Evolutionary conservation across 2,329 filamentous ascomycete genomes (phyloP).

Genomic region (Stagonosporopsis chrysanthemi): DNA sequence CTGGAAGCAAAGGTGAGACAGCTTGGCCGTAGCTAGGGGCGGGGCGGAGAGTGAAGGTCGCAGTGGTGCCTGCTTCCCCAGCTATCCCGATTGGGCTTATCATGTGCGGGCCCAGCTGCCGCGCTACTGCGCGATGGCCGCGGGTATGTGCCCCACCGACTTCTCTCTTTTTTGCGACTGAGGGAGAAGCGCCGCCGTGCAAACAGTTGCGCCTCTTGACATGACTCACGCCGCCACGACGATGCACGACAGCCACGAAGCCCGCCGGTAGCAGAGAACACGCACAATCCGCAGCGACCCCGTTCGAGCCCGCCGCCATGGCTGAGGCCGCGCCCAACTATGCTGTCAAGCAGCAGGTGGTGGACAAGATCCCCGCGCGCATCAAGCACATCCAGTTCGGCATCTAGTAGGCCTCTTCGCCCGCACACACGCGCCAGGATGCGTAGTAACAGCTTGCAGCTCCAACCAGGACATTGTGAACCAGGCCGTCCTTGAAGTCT

Average conservation of each 20-base stretch:
- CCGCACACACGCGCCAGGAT: background rate
- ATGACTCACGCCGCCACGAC: slow-evolving; percentile 36
- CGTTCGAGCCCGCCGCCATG: slow-evolving; percentile 22
- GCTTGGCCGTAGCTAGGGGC: slow-evolving; percentile 1
- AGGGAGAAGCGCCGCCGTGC: slow-evolving; percentile 5
- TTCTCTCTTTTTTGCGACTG: slow-evolving; percentile 24
- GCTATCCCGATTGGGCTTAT: slow-evolving; percentile 24
- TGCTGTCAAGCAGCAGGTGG: slow-evolving; percentile 81
- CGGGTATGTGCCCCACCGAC: slow-evolving; percentile 30
- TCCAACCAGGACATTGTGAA: slow-evolving; percentile 95
- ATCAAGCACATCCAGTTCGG: slow-evolving; percentile 95
- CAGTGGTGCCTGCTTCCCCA: slow-evolving; percentile 24
- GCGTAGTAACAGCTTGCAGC: slow-evolving; percentile 54
- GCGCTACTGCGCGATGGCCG: slow-evolving; percentile 23
- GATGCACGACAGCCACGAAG: slow-evolving; percentile 22
- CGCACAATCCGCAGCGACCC: background rate
- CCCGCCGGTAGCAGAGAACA: slow-evolving; percentile 26
- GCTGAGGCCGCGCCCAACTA: slow-evolving; percentile 32
- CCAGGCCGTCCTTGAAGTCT: slow-evolving; percentile 92
- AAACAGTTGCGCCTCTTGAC: slow-evolving; percentile 16
- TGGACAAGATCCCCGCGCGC: slow-evolving; percentile 86
- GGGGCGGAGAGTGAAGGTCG: slow-evolving; percentile 10
- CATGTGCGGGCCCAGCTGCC: slow-evolving; percentile 13
- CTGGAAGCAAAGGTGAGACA: slow-evolving; percentile 9
- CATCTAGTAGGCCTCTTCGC: slow-evolving; percentile 68